Conservation (phyloP, 768 basidiomycete species). For the Trametes sanguinea region DNA sequence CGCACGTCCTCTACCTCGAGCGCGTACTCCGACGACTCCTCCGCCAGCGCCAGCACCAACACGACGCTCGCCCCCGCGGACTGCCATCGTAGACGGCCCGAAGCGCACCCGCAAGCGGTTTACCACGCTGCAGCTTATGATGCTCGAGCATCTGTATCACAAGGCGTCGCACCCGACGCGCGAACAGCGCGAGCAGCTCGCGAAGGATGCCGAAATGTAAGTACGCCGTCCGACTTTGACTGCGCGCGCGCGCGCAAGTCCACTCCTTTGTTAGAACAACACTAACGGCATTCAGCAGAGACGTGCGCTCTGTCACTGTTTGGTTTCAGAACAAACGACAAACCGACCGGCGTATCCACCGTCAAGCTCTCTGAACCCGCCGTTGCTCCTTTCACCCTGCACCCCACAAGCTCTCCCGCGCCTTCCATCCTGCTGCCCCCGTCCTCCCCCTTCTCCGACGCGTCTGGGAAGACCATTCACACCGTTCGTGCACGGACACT, state of each 20-base stretch:
- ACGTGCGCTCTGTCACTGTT: constrained; percentile 35
- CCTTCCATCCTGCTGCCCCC: constrained; percentile 7
- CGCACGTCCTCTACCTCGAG: constrained; percentile 60
- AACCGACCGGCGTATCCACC: constrained; percentile 33
- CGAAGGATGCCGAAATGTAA: constrained; percentile 63
- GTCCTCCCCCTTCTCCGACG: constrained; percentile 22
- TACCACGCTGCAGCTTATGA: constrained; percentile 63
- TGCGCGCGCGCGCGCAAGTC: not conserved
- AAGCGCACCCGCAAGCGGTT: constrained; percentile 70
- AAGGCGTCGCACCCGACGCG: constrained; percentile 74
- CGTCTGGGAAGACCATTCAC: constrained; percentile 23
- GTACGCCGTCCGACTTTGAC: constrained; percentile 24
- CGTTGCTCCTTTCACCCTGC: not conserved
- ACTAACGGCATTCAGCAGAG: constrained; percentile 15
- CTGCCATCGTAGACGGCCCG: constrained; percentile 20
- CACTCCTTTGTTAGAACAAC: not conserved
- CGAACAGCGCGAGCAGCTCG: constrained; percentile 67
- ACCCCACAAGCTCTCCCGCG: constrained; percentile 3
- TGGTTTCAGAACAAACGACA: constrained; percentile 43
- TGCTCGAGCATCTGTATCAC: constrained; percentile 75
- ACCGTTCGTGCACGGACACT: constrained; percentile 15
- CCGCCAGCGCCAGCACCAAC: constrained; percentile 29
- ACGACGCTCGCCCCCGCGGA: constrained; percentile 36
- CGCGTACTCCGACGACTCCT: constrained; percentile 51
- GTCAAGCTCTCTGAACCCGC: constrained; percentile 17